These are phyloP conservation scores for Cutaneotrichosporon cutaneum DNA, from an alignment of 1,284 basidiomycete genomes.

Conservation along the genomic window DNA sequence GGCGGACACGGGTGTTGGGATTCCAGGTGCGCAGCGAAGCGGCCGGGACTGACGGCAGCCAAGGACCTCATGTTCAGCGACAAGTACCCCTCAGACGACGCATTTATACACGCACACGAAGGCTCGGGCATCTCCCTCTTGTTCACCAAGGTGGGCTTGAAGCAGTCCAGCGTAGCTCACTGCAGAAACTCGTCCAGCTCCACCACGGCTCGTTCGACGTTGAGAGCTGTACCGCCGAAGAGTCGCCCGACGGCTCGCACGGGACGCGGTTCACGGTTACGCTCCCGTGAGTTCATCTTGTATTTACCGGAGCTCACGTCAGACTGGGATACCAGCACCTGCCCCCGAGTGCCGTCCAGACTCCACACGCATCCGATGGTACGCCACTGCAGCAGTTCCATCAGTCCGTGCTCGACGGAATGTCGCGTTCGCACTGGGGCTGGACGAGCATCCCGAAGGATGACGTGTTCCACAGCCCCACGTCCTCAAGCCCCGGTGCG, in stretches of 20 bases:
- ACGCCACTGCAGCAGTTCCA: slow-evolving; percentile 6
- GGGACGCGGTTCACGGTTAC: slow-evolving; percentile 46
- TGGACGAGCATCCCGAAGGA: background rate
- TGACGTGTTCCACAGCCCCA: background rate
- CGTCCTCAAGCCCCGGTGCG: background rate
- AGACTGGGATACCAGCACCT: slow-evolving; percentile 45
- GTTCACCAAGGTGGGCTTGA: slow-evolving; percentile 28
- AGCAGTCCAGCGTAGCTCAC: background rate
- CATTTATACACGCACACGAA: slow-evolving; percentile 43
- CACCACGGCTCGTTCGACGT: slow-evolving; percentile 53
- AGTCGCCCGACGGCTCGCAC: slow-evolving; percentile 40
- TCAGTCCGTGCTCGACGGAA: background rate
- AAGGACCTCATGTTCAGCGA: slow-evolving; percentile 48
- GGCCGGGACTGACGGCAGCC: slow-evolving; percentile 16
- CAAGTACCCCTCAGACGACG: slow-evolving; percentile 51
- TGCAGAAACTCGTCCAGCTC: slow-evolving; percentile 52
- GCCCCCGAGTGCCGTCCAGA: slow-evolving; percentile 39
- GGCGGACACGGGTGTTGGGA: slow-evolving; percentile 53
- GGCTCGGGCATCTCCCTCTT: slow-evolving; percentile 53
- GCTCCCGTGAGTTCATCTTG: slow-evolving; percentile 34
- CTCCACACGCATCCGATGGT: background rate
- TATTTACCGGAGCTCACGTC: background rate
- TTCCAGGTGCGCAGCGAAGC: slow-evolving; percentile 28
- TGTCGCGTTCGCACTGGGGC: background rate
- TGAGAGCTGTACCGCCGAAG: slow-evolving; percentile 41